Evolutionary conservation across 2,329 filamentous ascomycete genomes (phyloP).

Genomic region (Penicillium sp.): DNA sequence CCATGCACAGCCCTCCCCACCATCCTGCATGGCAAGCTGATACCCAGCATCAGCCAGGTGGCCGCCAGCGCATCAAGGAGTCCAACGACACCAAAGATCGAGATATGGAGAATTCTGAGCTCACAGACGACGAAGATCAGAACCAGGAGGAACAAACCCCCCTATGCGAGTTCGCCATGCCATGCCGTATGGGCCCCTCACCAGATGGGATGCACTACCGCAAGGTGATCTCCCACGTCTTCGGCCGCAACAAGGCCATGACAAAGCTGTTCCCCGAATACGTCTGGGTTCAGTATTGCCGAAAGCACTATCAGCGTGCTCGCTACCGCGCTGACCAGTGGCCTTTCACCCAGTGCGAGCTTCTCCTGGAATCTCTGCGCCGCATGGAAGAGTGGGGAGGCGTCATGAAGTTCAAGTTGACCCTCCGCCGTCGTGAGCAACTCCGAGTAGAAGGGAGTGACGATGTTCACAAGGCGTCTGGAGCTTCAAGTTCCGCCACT

Average conservation of each 20-base stretch:
- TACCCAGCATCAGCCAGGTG: no score
- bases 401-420: slow-evolving; percentile 57
- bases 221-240: slow-evolving; percentile 76
- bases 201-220: slow-evolving; percentile 50
- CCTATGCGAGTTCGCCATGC: slow-evolving; percentile 14
- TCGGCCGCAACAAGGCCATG: slow-evolving; percentile 75
- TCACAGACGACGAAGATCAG: neutral
- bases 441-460: slow-evolving; percentile 56
- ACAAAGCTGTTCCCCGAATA: slow-evolving; percentile 65
- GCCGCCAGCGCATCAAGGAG: neutral
- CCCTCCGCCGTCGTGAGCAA: slow-evolving; percentile 19
- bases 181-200: slow-evolving; percentile 16
- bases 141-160: neutral
- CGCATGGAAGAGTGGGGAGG: slow-evolving; percentile 61
- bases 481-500: no score
- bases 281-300: slow-evolving; percentile 72
- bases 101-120: neutral
- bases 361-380: slow-evolving; percentile 60
- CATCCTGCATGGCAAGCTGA: no score
- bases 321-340: slow-evolving; percentile 61
- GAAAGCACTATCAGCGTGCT: slow-evolving; percentile 76
- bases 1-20: neutral
- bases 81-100: neutral
- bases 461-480: slow-evolving; percentile 37
- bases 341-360: slow-evolving; percentile 58